Percentiles rank a stretch among this genome's conserved stretches.
These are phyloP conservation scores for Cladosporium sp. DNA, from an alignment of 2,329 filamentous ascomycete genomes.

Conservation along the genomic window DNA sequence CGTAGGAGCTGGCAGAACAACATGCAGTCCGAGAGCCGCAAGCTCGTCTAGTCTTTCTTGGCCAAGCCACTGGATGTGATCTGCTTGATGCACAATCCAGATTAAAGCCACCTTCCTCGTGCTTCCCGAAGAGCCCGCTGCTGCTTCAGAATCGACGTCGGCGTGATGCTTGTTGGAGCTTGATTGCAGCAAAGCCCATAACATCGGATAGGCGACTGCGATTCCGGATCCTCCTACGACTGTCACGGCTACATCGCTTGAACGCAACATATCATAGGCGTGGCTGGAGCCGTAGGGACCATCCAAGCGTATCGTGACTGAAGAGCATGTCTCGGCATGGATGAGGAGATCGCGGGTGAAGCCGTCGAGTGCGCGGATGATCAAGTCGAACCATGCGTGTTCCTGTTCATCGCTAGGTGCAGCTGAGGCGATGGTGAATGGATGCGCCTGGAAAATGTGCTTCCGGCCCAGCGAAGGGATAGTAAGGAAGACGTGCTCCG, in stretches of 20 bases:
- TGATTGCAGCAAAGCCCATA: conserved; percentile 48
- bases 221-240: conserved; percentile 67
- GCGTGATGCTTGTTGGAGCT: neutral
- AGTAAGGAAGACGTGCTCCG: conserved; percentile 66
- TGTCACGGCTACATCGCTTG: conserved; percentile 54
- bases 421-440: conserved; percentile 67
- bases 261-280: conserved; percentile 56
- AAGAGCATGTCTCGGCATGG: conserved; percentile 50
- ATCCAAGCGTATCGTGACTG: conserved; percentile 57
- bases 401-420: conserved; percentile 47
- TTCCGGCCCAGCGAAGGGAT: conserved; percentile 57
- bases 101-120: conserved; percentile 46
- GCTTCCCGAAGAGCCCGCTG: conserved; percentile 21
- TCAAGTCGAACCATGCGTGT: conserved; percentile 58
- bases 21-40: conserved; percentile 51
- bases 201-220: conserved; percentile 63
- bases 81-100: conserved; percentile 60
- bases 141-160: conserved; percentile 22
- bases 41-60: conserved; percentile 53
- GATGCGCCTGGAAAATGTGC: conserved; percentile 62
- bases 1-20: conserved; percentile 60
- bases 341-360: conserved; percentile 60
- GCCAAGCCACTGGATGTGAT: conserved; percentile 59
- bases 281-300: conserved; percentile 65
- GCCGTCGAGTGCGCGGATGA: conserved; percentile 62